Base-by-base conservation (phyloP, 768 basidiomycete species). In the Rhodosporidiobolus sp. region DNA sequence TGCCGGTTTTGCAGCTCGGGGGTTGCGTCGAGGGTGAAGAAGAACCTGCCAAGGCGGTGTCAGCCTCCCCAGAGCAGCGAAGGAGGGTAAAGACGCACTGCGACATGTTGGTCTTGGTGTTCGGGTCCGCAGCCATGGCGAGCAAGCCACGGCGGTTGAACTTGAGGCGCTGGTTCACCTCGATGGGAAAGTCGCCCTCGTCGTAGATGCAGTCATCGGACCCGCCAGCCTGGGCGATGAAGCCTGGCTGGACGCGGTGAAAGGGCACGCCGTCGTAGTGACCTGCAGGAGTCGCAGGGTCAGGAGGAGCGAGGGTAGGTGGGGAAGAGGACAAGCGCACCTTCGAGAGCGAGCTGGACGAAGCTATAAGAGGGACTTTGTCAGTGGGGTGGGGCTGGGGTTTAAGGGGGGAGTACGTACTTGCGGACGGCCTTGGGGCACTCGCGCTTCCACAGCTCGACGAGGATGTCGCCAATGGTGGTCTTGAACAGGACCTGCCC, bases 201-300 rank as follows among this genome's bases (percentile, higher is more conserved):
- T 95, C 95, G 76, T 91, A 97, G 80, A 96, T 91, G 1, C 92
- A 94, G 80, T 97, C 95, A 74, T 96, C 94, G 12, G 94, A 93
- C 0, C 83, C 88, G 4, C 96, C 96, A 3, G 94, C 94, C 80
- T 98, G 96, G 1, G 96, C 90, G 55, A 97, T 87, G 81, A 98
- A 96, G 26, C 88, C 87, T 1, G 94, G 90, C 4, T 97, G 90
- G 50, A 97, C 84, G n/a, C 94, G 87, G 82, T 96, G 94, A 77
- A 97, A 97, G 58, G 95, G 90, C 65, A 93, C 89, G 46, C 91
- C 90, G 71, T 98, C 95, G 82, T 97, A 98, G 81, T 96, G 97
- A 14, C 95, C 94, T 94, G 77, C 90, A 86, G 24, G 60, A 22
- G 34, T 2, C 24, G 16, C 11, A 38, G 45, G 19, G n/a, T 17